Base-by-base conservation (phyloP, 1,284 basidiomycete genomes). In the Rhodotorula sp. region DNA sequence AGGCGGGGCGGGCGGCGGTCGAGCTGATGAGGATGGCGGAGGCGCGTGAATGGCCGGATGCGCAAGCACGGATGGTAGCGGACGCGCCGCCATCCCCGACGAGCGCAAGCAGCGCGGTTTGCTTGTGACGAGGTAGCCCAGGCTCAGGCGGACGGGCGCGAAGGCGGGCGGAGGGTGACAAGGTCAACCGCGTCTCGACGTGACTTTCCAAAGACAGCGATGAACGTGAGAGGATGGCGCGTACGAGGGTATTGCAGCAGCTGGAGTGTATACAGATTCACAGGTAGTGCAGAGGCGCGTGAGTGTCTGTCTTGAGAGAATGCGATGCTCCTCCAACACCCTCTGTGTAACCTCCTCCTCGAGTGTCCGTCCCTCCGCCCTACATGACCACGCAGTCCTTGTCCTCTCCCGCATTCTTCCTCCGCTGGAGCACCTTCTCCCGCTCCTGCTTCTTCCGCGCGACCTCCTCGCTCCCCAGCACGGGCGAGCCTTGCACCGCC, bases 401-500 rank as follows among this genome's bases (percentile, higher is more conserved):
- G 51, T 72, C 72, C 62, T 76, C 69, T 5, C 57, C 65, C 0
- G 73, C 71, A 74, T 78, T 76, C 79, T 66, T 78, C 75, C 76
- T 77, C 76, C 70, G 73, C 69, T 73, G 59, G 61, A 75, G 73
- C 68, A 72, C 76, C 57, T 72, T 62, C 41, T 71, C 80, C 69
- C 70, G 53, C 44, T 70, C 67, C n/a, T 55, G 56, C 53, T 66
- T 59, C 50, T 53, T 61, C 61, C 56, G 62, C n/a, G 29, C 61
- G 3, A n/a, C 15, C 29, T 70, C 51, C 63, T 56, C 55, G 36
- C 48, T 72, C 68, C 61, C 27, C 69, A 75, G 58, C 70, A 73
- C 50, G 67, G 75, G 54, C 15, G 41, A 41, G 72, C 46, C 34
- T 10, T 54, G 61, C 22, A n/a, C 27, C 32, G 63, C 55, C 60